phyloP scores from a whole-genome alignment of 371 early-diverging fungal genomes.

The Sporodiniella umbellata region DNA sequence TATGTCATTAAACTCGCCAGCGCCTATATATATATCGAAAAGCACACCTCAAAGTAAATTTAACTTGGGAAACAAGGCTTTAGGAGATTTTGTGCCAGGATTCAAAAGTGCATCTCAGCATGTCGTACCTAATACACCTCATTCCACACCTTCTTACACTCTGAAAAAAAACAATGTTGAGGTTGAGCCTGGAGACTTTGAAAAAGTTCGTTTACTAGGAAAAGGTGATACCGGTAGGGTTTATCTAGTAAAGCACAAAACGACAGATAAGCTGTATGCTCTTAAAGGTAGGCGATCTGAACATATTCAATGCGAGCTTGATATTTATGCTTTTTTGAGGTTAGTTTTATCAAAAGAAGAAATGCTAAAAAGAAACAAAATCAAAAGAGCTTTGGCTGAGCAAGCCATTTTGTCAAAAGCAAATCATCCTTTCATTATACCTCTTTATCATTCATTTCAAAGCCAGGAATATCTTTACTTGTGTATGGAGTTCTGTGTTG shows the following conservation, averaged over 20 bases:
- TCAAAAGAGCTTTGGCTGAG: conserved; percentile 92
- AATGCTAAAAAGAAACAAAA: conserved; percentile 94
- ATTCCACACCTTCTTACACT: conserved; percentile 10
- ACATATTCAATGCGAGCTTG: too few relatives aligned
- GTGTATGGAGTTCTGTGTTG: conserved; percentile 98
- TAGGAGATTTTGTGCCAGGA: not conserved
- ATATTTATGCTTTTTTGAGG: too few relatives aligned
- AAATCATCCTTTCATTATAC: conserved; percentile 97
- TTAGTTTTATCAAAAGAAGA: conserved; percentile 79
- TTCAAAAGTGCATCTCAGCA: conserved; percentile 47
- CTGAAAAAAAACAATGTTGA: conserved; percentile 39
- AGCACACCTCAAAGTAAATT: conserved; percentile 8
- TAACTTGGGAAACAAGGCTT: conserved; percentile 4
- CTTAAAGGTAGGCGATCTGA: conserved; percentile 87
- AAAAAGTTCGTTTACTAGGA: conserved; percentile 83
- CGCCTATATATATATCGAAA: conserved; percentile 21
- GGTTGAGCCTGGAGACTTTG: conserved; percentile 55
- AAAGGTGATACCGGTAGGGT: conserved; percentile 97
- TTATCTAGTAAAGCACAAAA: conserved; percentile 88
- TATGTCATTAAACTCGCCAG: conserved; percentile 19
- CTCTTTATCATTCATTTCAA: conserved; percentile 95
- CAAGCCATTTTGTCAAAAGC: conserved; percentile 91
- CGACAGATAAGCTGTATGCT: conserved; percentile 77
- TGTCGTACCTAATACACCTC: too few relatives aligned
- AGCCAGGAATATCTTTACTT: conserved; percentile 92